Conservation (phyloP, 306 rosid genomes). For the Elaeagnus macrophylla region DNA sequence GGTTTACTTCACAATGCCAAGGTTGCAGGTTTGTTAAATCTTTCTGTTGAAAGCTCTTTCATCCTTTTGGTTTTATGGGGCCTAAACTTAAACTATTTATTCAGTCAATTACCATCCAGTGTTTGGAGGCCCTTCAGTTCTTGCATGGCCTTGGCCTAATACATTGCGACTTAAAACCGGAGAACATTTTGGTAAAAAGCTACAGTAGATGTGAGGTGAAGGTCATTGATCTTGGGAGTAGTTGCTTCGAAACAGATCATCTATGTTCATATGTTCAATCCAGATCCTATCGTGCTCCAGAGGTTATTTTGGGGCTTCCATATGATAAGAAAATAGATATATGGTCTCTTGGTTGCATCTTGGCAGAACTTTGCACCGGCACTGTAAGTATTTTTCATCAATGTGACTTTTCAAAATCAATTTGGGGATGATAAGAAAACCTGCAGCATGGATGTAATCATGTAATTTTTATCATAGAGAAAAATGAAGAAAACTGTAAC, state of each 20-base stretch:
- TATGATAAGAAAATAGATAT: constrained; percentile 94
- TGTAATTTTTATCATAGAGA: no score
- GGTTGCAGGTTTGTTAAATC: constrained; percentile 73
- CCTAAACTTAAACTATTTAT: constrained; percentile 17
- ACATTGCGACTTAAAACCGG: constrained; percentile 98
- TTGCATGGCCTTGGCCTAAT: constrained; percentile 89
- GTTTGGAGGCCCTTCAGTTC: constrained; percentile 90
- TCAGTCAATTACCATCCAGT: constrained; percentile 97
- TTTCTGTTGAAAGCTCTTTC: constrained; percentile 8
- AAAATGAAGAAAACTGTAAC: no score
- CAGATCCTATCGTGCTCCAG: constrained; percentile 99
- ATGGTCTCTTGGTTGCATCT: constrained; percentile 99
- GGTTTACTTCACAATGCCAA: constrained; percentile 98
- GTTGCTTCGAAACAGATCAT: constrained; percentile 98
- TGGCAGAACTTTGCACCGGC: constrained; percentile 97
- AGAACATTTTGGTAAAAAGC: constrained; percentile 96
- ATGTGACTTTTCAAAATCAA: background rate
- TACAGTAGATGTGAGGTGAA: constrained; percentile 98
- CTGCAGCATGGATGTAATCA: no score
- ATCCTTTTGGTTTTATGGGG: constrained; percentile 4
- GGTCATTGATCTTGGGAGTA: constrained; percentile 99
- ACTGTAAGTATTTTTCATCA: constrained; percentile 50
- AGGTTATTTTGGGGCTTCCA: constrained; percentile 94
- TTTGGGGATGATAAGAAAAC: no score
- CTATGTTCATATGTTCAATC: constrained; percentile 98